phyloP scores from a whole-genome alignment of 129 eudicot genomes.

The Logfia minima region DNA sequence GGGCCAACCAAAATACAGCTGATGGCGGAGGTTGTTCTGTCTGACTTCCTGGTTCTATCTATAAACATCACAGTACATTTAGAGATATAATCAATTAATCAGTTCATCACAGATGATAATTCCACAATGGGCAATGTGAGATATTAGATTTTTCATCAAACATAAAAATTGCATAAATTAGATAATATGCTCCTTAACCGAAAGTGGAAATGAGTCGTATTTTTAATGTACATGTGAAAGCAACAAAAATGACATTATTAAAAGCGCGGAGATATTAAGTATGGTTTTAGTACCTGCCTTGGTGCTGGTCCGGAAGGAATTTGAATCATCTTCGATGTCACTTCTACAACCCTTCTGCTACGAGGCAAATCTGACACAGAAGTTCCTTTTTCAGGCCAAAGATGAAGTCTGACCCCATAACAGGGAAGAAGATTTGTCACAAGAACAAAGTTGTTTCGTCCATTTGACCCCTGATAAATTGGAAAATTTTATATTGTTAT shows the following conservation, averaged over 20 bases:
- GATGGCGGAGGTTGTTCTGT: constrained; percentile 93
- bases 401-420: constrained; percentile 88
- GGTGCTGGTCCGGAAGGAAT: constrained; percentile 99
- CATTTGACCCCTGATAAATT: constrained; percentile 67
- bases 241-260: background rate
- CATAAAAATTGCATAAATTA: constrained; percentile 12
- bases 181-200: background rate
- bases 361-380: constrained; percentile 46
- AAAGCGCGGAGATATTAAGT: background rate
- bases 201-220: background rate
- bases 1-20: constrained; percentile 73
- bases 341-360: constrained; percentile 66
- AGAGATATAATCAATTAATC: background rate
- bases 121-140: constrained; percentile 12
- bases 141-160: background rate
- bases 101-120: constrained; percentile 13
- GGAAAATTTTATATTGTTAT: background rate
- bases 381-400: constrained; percentile 90
- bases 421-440: constrained; percentile 97
- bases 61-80: constrained; percentile 31
- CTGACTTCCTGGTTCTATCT: constrained; percentile 99
- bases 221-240: background rate
- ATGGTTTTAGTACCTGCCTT: constrained; percentile 77
- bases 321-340: constrained; percentile 76
- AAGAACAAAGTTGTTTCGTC: constrained; percentile 74